Evolutionary conservation across 495 filamentous ascomycete species (phyloP).

Genomic region (Aspergillus cristatus): DNA sequence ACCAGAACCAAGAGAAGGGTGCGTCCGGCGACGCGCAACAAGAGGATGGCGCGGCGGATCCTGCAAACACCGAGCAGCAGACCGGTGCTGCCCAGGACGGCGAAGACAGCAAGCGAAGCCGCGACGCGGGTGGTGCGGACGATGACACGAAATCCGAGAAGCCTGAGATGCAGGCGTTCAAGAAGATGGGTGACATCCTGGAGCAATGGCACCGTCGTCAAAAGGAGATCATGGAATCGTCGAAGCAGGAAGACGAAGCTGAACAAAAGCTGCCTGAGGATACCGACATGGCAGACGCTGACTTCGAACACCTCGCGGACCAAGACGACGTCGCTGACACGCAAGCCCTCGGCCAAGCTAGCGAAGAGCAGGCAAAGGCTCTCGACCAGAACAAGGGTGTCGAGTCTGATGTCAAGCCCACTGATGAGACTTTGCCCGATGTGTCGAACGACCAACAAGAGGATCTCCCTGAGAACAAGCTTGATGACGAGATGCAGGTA

Average conservation of each 20-base stretch:
- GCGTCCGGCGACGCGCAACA: conserved; percentile 57
- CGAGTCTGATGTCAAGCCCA: conserved; percentile 54
- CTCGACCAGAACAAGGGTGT: conserved; percentile 80
- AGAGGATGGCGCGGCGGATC: conserved; percentile 38
- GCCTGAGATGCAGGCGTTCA: conserved; percentile 56
- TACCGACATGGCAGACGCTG: conserved; percentile 57
- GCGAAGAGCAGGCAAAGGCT: conserved; percentile 71
- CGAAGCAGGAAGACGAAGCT: conserved; percentile 49
- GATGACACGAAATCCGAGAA: conserved; percentile 43
- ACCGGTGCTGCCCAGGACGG: conserved; percentile 34
- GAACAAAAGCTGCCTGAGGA: conserved; percentile 42
- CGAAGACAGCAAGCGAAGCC: conserved; percentile 34
- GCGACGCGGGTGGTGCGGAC: conserved; percentile 30
- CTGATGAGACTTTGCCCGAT: conserved; percentile 49
- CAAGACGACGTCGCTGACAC: conserved; percentile 70
- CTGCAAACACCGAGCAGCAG: conserved; percentile 33
- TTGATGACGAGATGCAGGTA: conserved; percentile 41
- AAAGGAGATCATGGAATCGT: conserved; percentile 62
- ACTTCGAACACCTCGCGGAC: conserved; percentile 86
- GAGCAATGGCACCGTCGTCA: conserved; percentile 86
- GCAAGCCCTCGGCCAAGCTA: conserved; percentile 84
- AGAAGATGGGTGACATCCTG: conserved; percentile 87
- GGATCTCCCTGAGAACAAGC: conserved; percentile 39
- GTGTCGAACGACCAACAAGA: conserved; percentile 42
- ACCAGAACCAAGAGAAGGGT: conserved; percentile 53